Evolutionary conservation across 2,329 filamentous ascomycete genomes (phyloP), one percentile per base, ranked within the genome.

Genomic region (Sclerotinia subarctica): DNA sequence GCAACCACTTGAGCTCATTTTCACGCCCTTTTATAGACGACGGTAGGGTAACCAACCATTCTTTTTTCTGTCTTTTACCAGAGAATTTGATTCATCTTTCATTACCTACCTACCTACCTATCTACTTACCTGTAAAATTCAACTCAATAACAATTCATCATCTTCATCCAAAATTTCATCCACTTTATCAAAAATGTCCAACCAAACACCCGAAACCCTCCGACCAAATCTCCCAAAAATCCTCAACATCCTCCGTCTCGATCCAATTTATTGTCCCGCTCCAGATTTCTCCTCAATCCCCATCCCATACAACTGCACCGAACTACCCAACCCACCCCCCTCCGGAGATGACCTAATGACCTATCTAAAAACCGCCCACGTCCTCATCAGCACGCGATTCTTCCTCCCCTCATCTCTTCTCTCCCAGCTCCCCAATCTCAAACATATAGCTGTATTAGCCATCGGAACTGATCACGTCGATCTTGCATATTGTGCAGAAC

Each of bases 401-500:
- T 78, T 76, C 11, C 68, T 82, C 35, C 68, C 72, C 5, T 75
- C 75, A 7, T 70, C 72, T 19, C 69, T 74, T 2, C 70, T 80
- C 11, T 64, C 69, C 10, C 73, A 72, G 17, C 76, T 71, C 24
- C 78, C 79, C 7, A 73, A 74, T 1, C 72, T 80, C 65, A 71
- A 75, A 17, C 73, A 79, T 69, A 68, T 81, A 32, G 76, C 75
- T 44, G 74, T 79, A 2, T 73, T 79, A 24, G 80, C 79, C 0
- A 78, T 78, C 19, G 80, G 80, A 13, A 78, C 74, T 21, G 79
- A 81, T 69, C 69, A 70, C n/a, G 72, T 81, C 1, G 79, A 81
- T 72, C 69, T 80, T 0, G 75, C 67, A 0, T 76, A 78, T 3
- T 80, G 79, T 69, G 70, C 69, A 21, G 70, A 72, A 26, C 70